Conservation (phyloP, 2,329 filamentous ascomycete species). For the Knoxdaviesia capensis region DNA sequence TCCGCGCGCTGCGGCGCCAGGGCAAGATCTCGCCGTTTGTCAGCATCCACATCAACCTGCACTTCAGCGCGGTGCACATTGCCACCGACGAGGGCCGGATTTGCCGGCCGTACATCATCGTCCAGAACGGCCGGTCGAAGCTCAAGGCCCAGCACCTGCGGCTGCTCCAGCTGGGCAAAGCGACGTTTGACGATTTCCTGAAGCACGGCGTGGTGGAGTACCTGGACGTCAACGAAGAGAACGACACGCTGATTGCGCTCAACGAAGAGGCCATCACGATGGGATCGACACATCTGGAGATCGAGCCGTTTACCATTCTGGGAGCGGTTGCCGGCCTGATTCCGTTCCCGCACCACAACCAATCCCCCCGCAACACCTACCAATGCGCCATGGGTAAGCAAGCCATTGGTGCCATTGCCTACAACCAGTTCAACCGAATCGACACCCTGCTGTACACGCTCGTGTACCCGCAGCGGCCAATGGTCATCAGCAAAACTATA, state of each 20-base stretch:
- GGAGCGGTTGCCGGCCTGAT: slow-evolving; percentile 92
- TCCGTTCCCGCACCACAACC: slow-evolving; percentile 96
- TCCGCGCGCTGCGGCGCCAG: slow-evolving; percentile 70
- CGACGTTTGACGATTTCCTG: slow-evolving; percentile 87
- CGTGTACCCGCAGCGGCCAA: slow-evolving; percentile 91
- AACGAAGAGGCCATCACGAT: slow-evolving; percentile 70
- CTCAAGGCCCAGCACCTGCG: slow-evolving; percentile 63
- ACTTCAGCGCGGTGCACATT: slow-evolving; percentile 81
- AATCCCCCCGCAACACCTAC: slow-evolving; percentile 95
- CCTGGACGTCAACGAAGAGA: slow-evolving; percentile 94
- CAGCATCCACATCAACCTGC: slow-evolving; percentile 87
- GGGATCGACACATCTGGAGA: slow-evolving; percentile 83
- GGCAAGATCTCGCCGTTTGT: slow-evolving; percentile 92
- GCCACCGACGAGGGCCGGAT: slow-evolving; percentile 95
- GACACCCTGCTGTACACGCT: slow-evolving; percentile 91
- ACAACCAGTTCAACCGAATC: slow-evolving; percentile 94
- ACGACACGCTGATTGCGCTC: slow-evolving; percentile 82
- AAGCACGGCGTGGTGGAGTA: slow-evolving; percentile 85
- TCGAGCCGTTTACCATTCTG: slow-evolving; percentile 92
- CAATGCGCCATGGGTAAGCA: slow-evolving; percentile 90
- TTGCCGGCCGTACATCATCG: slow-evolving; percentile 86
- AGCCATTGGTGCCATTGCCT: slow-evolving; percentile 84
- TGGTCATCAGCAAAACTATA: slow-evolving; percentile 95
- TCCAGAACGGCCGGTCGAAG: slow-evolving; percentile 69
- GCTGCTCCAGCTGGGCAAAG: slow-evolving; percentile 61